Evolutionary conservation across 768 basidiomycete genomes (phyloP).

Genomic region (Hericium coralloides): DNA sequence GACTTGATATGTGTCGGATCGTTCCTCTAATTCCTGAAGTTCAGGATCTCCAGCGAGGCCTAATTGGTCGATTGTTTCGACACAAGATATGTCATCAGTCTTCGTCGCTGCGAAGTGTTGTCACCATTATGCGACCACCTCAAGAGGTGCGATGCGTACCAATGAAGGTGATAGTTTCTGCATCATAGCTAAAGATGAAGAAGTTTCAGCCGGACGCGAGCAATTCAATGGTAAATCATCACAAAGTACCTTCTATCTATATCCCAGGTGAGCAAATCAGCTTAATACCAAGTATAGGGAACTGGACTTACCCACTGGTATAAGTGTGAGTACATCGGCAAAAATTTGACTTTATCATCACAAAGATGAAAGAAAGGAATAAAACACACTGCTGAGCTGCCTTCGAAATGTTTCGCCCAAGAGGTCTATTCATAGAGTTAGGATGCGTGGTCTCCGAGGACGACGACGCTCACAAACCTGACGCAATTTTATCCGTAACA

Average conservation of each 20-base stretch:
- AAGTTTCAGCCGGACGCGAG: background rate
- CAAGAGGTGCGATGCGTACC: background rate
- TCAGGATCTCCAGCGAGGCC: background rate
- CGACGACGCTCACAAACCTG: background rate
- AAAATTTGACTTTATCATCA: too few species aligned
- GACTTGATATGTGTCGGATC: background rate
- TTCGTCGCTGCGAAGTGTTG: background rate
- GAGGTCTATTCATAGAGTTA: background rate
- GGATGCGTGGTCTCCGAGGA: background rate
- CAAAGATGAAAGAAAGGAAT: background rate
- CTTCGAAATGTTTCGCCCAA: background rate
- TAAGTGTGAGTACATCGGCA: too few species aligned
- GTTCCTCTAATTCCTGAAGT: background rate
- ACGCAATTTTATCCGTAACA: background rate
- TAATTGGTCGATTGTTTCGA: background rate
- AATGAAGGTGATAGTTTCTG: background rate
- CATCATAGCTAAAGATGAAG: background rate
- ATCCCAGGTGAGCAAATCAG: background rate
- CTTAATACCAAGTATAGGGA: background rate
- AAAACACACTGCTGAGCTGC: background rate
- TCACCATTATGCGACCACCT: background rate
- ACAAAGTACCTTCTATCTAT: background rate
- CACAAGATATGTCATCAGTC: background rate
- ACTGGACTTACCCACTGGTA: background rate
- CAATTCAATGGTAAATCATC: background rate